These are phyloP conservation scores for Phytopythium litorale DNA, from an alignment of 352 stramenopile species.

Conservation along the genomic window DNA sequence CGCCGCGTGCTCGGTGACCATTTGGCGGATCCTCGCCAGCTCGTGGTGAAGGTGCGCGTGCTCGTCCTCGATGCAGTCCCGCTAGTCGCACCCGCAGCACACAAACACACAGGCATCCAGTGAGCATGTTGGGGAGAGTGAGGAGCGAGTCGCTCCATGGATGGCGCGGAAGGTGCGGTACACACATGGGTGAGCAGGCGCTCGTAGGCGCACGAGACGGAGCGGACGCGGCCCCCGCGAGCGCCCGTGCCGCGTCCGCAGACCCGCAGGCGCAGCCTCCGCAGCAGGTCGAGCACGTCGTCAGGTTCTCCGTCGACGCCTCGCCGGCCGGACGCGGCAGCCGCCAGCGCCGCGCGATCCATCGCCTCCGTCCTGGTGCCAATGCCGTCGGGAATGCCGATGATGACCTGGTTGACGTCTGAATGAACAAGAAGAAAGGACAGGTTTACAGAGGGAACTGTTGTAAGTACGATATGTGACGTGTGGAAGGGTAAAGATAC, in stretches of 20 bases:
- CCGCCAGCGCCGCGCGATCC: background rate
- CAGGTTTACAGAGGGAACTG: background rate
- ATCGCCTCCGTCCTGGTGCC: background rate
- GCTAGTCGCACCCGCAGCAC: background rate
- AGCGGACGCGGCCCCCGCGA: constrained; percentile 17
- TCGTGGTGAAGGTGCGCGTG: constrained; percentile 13
- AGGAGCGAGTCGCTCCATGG: too few relatives aligned
- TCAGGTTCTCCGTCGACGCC: background rate
- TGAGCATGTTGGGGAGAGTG: background rate
- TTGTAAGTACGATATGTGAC: constrained; percentile 1
- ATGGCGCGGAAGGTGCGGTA: background rate
- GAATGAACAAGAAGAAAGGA: background rate
- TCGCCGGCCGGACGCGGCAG: background rate
- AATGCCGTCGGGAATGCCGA: too few relatives aligned
- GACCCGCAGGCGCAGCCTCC: constrained; percentile 29
- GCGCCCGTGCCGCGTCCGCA: constrained; percentile 11
- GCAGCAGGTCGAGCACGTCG: constrained; percentile 39
- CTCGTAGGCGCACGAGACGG: constrained; percentile 36
- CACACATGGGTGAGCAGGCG: constrained; percentile 49
- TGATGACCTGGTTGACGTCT: background rate
- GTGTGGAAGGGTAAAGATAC: background rate
- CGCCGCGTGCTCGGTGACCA: constrained; percentile 12
- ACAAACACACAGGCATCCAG: background rate
- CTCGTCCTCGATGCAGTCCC: constrained; percentile 8
- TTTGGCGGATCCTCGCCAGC: constrained; percentile 21